Conservation (phyloP, 331 rosid species). For the Telfairia occidentalis region DNA sequence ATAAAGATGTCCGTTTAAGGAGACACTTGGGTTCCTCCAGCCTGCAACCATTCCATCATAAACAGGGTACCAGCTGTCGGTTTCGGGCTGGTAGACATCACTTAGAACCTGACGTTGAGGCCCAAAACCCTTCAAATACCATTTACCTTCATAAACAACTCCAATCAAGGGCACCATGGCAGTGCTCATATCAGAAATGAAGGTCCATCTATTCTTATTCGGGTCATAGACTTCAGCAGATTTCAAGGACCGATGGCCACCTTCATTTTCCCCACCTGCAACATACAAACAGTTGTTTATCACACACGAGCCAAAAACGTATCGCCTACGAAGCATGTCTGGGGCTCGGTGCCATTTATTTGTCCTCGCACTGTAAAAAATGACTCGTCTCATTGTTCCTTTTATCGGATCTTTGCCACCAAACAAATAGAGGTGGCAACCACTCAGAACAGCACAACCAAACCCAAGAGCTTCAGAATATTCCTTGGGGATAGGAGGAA, state of each 20-base stretch:
- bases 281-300: conserved; percentile 93
- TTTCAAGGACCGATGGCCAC: conserved; percentile 83
- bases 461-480: conserved; percentile 93
- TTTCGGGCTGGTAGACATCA: conserved; percentile 77
- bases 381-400: conserved; percentile 95
- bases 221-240: conserved; percentile 96
- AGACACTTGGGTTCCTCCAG: conserved; percentile 93
- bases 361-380: conserved; percentile 85
- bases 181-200: conserved; percentile 80
- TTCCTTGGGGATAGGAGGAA: conserved; percentile 91
- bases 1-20: conserved; percentile 74
- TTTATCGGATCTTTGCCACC: conserved; percentile 85
- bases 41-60: conserved; percentile 79
- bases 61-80: conserved; percentile 68
- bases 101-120: conserved; percentile 80
- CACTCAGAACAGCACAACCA: conserved; percentile 96
- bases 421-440: conserved; percentile 90
- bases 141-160: conserved; percentile 74
- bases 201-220: conserved; percentile 76
- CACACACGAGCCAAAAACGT: conserved; percentile 83
- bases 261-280: conserved; percentile 98
- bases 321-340: conserved; percentile 91
- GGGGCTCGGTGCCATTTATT: conserved; percentile 99
- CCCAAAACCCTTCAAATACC: conserved; percentile 94
- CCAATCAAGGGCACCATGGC: conserved; percentile 97